Evolutionary conservation across 495 filamentous ascomycete species (phyloP).

Genomic region (Immersiella caudata): DNA sequence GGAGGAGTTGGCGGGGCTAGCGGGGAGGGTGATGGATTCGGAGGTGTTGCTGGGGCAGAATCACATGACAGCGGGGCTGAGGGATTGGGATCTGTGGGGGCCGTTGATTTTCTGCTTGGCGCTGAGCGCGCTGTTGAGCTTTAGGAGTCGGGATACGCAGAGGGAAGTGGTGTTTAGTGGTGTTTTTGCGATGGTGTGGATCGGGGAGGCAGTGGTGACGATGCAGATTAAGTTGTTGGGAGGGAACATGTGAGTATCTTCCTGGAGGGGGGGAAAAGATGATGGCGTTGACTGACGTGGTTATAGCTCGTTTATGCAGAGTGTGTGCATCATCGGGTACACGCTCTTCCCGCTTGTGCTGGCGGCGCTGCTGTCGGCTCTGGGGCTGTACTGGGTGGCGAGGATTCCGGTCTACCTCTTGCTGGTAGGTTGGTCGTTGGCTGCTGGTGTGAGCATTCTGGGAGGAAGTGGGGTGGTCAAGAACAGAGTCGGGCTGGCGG

Average conservation of each 20-base stretch:
- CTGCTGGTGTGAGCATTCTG: slow-evolving; percentile 92
- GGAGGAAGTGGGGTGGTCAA: slow-evolving; percentile 92
- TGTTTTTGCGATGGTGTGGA: slow-evolving; percentile 95
- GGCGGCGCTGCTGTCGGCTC: slow-evolving; percentile 82
- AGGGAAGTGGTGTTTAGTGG: slow-evolving; percentile 89
- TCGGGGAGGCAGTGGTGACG: slow-evolving; percentile 96
- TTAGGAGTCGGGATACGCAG: slow-evolving; percentile 73
- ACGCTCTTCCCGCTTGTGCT: slow-evolving; percentile 98
- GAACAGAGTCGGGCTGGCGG: slow-evolving; percentile 92
- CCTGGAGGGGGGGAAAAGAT: too few species aligned
- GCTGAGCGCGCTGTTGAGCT: slow-evolving; percentile 81
- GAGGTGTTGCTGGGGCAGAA: slow-evolving; percentile 69
- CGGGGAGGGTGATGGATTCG: slow-evolving; percentile 63
- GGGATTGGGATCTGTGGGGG: slow-evolving; percentile 98
- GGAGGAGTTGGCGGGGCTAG: slow-evolving; percentile 63
- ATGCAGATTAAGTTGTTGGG: slow-evolving; percentile 96
- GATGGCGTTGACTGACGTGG: slow-evolving; percentile 19
- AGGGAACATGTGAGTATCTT: slow-evolving; percentile 84
- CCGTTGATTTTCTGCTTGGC: slow-evolving; percentile 90
- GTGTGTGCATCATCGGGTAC: slow-evolving; percentile 96
- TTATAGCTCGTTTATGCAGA: slow-evolving; percentile 93
- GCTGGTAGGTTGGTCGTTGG: slow-evolving; percentile 87
- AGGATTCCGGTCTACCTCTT: slow-evolving; percentile 89
- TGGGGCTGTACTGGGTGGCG: slow-evolving; percentile 73
- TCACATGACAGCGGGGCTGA: slow-evolving; percentile 81